Base-by-base conservation (phyloP, 805 yeast species). In the Starmerella geochares region DNA sequence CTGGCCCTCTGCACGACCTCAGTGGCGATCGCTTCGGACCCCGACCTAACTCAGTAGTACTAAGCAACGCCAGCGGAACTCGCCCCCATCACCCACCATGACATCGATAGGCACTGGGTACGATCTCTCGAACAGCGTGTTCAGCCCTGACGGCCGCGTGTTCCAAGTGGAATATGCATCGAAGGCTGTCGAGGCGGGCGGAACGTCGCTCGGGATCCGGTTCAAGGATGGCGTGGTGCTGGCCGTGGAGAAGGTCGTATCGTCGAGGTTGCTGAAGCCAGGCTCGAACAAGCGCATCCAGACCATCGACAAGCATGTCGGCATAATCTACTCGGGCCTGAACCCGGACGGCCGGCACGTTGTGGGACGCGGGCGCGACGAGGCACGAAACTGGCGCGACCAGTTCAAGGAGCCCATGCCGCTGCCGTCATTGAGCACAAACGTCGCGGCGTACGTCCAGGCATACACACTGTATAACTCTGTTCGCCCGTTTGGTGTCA, bases 101-200 rank as follows among this genome's bases (percentile, higher is more conserved):
- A 83, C 97, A 35, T 92, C 98, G 42, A 88, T 92, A 60, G 99
- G 99, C 60, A 92, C 99, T 25, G 99, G 99, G 17, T 92, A 92
- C 79, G 99, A 92, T 75, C 80, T 92, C 64, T 86, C 96, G 29
- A 92, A 92, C 72, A 82, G 94, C 70, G 96, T 90, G 54, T 92
- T 92, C 71, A 80, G 86, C 49, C 90, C 90, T 41, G 63, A 60
- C 63, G 75, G 76, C 62, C 70, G 74, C 68, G 65, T 58, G 41
- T 92, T 92, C 72, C 99, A 92, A 68, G 98, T 92, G 17, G 98
- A 92, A 67, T 92, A 92, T 62, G 99, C 99, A 28, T 76, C 83
- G 61, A 92, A 92, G 65, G 98, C 98, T 1, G 97, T 90, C 2
- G 99, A 92, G 67, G 88, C 87, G 62, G 96, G 96, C 45, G 94